Base-by-base conservation (phyloP, 805 yeast species). In the Candida pini region DNA sequence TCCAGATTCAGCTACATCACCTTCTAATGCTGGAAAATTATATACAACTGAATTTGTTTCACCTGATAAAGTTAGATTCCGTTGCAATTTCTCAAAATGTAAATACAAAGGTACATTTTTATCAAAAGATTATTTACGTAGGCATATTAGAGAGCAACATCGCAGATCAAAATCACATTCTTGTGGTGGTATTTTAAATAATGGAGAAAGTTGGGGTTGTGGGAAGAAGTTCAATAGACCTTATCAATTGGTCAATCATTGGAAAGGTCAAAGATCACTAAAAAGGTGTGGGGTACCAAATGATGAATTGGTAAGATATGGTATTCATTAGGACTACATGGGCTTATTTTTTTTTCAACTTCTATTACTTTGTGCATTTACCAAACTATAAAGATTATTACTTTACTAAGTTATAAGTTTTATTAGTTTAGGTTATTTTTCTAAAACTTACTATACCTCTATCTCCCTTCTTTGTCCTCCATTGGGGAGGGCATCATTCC, bases 241-340 rank as follows among this genome's bases (percentile, higher is more conserved):
- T 5, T 57, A 57, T 33, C 62, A 57, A 35, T 31, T 57, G 22
- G 54, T 56, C 8, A 56, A 57, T 34, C 62, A 57, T 36, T 57
- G 62, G 62, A 40, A 45, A 15, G 60, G 60, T 6, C 53, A 53
- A 27, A 39, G 60, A 16, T 56, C 61, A 4, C 31, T 56, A 12
- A 48, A 49, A 26, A 37, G 49, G 14, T 57, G 62, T 31, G 41
- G 48, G 13, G 61, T 57, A 28, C 62, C 62, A 2, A 36, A 34
- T 13, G 31, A 34, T 6, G 51, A 48, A 29, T 41, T 52, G 25
- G 28, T 32, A 19, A 46, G 47, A 28, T 44, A 41, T 29, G 53
- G 51, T 18, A 49, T 50, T 26, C 5, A 39, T 9, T 36, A 31
- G 12, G 14, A 10, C 36, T 18, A 20, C 9, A 31, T 14, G 9